Evolutionary conservation across 345 rosid species (phyloP).

Genomic region (Salix koriyanagi): DNA sequence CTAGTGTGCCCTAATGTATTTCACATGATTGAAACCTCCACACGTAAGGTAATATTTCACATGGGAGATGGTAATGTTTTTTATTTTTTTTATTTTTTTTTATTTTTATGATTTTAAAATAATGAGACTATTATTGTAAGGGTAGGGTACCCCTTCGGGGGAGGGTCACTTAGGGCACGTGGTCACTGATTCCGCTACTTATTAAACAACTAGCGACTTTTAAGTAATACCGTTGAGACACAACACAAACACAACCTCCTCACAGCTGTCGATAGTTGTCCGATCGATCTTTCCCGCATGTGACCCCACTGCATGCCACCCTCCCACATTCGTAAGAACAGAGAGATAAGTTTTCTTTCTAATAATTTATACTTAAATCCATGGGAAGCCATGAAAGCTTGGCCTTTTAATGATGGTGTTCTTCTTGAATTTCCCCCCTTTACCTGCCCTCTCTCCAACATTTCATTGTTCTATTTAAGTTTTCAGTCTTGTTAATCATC

Average conservation of each 20-base stretch:
- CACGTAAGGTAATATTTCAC: no score
- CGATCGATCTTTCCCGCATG: slow-evolving; percentile 37
- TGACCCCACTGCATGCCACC: slow-evolving; percentile 44
- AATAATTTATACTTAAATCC: neutral
- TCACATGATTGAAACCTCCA: no score
- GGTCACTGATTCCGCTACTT: slow-evolving; percentile 39
- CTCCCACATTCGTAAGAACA: neutral
- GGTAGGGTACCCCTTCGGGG: slow-evolving; percentile 10
- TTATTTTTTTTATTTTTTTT: no score
- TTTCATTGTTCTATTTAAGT: neutral
- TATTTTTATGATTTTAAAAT: neutral
- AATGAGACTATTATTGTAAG: slow-evolving; percentile 21
- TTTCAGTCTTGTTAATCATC: neutral
- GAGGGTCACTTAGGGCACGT: slow-evolving; percentile 50
- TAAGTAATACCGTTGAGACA: slow-evolving; percentile 76
- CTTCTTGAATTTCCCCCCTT: neutral
- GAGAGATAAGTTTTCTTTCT: neutral
- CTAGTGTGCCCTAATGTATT: no score
- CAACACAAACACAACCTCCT: slow-evolving; percentile 23
- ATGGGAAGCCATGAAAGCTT: neutral
- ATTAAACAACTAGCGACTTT: slow-evolving; percentile 54
- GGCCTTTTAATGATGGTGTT: neutral
- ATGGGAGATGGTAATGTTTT: neutral
- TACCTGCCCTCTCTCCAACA: neutral
- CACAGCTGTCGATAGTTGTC: slow-evolving; percentile 88